Conservation (phyloP, 441 rosid genomes). For the Corymbia citriodora region DNA sequence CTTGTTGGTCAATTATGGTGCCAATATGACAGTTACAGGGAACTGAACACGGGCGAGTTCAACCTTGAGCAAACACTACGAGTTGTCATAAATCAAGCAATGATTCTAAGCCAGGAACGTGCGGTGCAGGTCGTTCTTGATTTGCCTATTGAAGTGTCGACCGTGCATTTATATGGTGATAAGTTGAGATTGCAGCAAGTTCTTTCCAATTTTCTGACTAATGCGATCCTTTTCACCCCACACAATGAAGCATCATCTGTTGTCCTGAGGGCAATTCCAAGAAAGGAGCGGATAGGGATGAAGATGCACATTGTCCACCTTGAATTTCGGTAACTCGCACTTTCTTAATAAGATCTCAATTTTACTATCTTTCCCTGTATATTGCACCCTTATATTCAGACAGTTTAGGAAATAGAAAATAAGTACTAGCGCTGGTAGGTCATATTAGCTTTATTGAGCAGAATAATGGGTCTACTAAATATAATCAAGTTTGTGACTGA, state of each 20-base stretch:
- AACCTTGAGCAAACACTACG: constrained; percentile 57
- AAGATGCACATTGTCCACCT: constrained; percentile 57
- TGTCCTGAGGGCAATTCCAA: constrained; percentile 35
- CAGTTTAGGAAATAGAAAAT: background rate
- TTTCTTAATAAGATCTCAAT: background rate
- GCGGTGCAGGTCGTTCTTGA: constrained; percentile 43
- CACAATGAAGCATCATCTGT: constrained; percentile 46
- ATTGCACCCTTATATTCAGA: background rate
- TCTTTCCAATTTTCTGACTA: constrained; percentile 57
- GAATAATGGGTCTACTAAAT: background rate
- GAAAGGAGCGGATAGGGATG: constrained; percentile 51
- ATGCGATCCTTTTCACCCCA: constrained; percentile 53
- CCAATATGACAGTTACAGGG: constrained; percentile 45
- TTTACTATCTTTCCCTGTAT: background rate
- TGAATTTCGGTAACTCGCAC: constrained; percentile 50
- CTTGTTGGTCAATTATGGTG: background rate
- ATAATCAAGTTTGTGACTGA: background rate
- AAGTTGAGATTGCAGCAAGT: constrained; percentile 75
- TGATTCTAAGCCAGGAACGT: constrained; percentile 45
- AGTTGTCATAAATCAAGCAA: constrained; percentile 59
- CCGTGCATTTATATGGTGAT: constrained; percentile 65
- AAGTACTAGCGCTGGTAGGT: background rate
- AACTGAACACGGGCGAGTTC: constrained; percentile 41
- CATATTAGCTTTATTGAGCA: background rate
- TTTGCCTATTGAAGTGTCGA: constrained; percentile 40